A percentile compares a stretch with the other conserved stretches of the same genome.
These are phyloP conservation scores for Candida stauntonica DNA, from an alignment of 805 yeast species.

Conservation along the genomic window DNA sequence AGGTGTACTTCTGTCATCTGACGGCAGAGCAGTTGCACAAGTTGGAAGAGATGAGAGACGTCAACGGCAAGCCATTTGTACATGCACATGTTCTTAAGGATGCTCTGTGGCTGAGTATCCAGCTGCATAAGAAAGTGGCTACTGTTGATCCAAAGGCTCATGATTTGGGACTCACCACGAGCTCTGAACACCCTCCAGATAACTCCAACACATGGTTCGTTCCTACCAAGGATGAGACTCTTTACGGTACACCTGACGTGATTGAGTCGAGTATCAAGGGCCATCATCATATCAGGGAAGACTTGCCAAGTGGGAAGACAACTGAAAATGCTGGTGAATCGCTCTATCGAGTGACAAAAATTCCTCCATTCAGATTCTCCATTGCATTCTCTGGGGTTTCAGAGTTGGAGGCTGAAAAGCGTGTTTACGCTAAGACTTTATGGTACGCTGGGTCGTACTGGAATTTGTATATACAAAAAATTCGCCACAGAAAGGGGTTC, in stretches of 20 bases:
- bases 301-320: constrained; percentile 18
- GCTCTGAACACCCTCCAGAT: constrained; percentile 29
- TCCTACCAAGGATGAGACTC: constrained; percentile 44
- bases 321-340: constrained; percentile 17
- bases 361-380: constrained; percentile 53
- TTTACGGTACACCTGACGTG: constrained; percentile 40
- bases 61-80: constrained; percentile 35
- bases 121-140: constrained; percentile 37
- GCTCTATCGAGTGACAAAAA: constrained; percentile 35
- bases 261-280: constrained; percentile 28
- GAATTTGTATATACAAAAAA: constrained; percentile 52
- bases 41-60: constrained; percentile 37
- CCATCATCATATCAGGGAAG: constrained; percentile 22
- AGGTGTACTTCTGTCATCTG: constrained; percentile 45
- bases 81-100: constrained; percentile 36
- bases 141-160: constrained; percentile 25
- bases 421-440: constrained; percentile 47
- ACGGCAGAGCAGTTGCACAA: constrained; percentile 43
- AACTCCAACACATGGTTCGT: constrained; percentile 34
- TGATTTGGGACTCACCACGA: constrained; percentile 27
- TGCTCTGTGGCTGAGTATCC: constrained; percentile 47
- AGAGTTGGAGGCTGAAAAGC: constrained; percentile 38
- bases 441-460: constrained; percentile 64
- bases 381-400: constrained; percentile 47
- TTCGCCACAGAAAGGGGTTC: constrained; percentile 36